These are phyloP conservation scores for Tuber calosporum DNA, from an alignment of 495 filamentous ascomycete species.

Conservation along the genomic window DNA sequence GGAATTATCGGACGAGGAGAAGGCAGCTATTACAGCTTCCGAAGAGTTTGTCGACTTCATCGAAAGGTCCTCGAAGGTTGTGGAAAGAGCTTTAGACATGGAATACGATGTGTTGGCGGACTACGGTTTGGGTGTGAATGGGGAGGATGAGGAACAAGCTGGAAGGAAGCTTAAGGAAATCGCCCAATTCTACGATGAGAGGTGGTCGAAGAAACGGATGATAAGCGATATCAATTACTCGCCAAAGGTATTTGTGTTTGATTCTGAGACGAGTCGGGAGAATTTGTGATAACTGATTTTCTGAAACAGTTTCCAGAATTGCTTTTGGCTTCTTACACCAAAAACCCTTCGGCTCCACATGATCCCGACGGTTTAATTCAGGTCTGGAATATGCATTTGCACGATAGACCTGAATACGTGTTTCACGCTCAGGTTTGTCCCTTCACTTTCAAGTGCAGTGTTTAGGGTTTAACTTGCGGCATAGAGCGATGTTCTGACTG, in stretches of 20 bases:
- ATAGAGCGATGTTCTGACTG: constrained; percentile 79
- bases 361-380: constrained; percentile 92
- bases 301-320: constrained; percentile 70
- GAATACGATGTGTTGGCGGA: constrained; percentile 92
- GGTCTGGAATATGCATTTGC: constrained; percentile 93
- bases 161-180: constrained; percentile 74
- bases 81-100: constrained; percentile 82
- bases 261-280: background rate
- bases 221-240: constrained; percentile 88
- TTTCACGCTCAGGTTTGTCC: constrained; percentile 68
- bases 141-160: constrained; percentile 70
- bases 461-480: constrained; percentile 20
- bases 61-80: constrained; percentile 90
- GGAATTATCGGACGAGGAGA: constrained; percentile 73
- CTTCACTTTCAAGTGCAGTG: background rate
- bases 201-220: constrained; percentile 97
- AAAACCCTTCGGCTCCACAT: constrained; percentile 89
- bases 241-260: constrained; percentile 56
- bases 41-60: constrained; percentile 93
- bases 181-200: constrained; percentile 85
- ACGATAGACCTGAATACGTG: constrained; percentile 86
- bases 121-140: constrained; percentile 75
- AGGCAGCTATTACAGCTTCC: constrained; percentile 82
- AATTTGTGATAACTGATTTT: constrained; percentile 14
- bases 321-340: constrained; percentile 87